Conservation (phyloP, 2,329 filamentous ascomycete genomes). For the Trichoderma harzianum region DNA sequence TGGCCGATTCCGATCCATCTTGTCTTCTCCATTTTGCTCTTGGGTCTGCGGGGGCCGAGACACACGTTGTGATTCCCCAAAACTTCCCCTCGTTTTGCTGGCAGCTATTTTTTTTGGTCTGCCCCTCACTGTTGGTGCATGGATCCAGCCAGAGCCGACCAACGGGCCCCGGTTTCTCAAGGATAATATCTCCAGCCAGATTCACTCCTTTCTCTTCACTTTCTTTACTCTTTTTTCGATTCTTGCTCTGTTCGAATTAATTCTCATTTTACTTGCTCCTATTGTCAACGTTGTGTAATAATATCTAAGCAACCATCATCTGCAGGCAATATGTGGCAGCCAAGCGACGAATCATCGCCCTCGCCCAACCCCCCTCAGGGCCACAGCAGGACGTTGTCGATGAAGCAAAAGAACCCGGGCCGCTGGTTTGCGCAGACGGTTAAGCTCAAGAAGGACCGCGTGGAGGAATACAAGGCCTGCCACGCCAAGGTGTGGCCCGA, state of each 20-base stretch:
- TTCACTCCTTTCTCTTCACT: too few species aligned
- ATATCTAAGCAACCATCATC: neutral
- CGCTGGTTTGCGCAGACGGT: constrained; percentile 69
- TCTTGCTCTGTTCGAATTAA: neutral
- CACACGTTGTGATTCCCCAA: constrained; percentile 2
- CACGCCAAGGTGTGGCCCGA: constrained; percentile 75
- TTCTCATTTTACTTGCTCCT: neutral
- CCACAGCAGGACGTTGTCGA: constrained; percentile 4
- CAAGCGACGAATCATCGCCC: constrained; percentile 17
- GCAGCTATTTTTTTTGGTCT: neutral
- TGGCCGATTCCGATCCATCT: neutral
- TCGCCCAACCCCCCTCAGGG: neutral
- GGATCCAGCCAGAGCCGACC: neutral
- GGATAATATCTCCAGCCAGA: neutral
- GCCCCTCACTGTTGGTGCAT: neutral
- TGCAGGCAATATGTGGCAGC: constrained; percentile 24
- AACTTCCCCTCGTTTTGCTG: neutral
- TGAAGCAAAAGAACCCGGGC: constrained; percentile 39
- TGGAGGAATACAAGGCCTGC: constrained; percentile 68
- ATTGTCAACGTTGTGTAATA: neutral
- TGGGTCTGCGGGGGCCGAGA: neutral
- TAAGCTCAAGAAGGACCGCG: constrained; percentile 63
- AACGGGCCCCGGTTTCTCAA: neutral
- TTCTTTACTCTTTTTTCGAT: neutral
- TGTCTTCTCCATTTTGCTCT: neutral